Conservation (phyloP, 495 filamentous ascomycete genomes). For the Acidomyces sp. region DNA sequence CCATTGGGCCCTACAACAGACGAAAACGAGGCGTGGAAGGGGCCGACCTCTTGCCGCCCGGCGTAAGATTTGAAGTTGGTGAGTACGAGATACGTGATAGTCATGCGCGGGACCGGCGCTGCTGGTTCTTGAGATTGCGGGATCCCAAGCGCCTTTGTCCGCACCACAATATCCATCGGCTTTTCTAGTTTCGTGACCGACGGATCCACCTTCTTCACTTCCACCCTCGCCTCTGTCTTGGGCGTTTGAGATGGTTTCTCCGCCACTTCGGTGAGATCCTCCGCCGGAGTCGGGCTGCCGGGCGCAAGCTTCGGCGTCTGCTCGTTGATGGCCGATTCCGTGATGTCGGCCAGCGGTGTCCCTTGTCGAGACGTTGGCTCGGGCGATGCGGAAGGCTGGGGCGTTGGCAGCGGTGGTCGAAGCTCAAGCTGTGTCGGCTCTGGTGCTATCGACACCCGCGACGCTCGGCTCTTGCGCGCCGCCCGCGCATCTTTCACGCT, state of each 20-base stretch:
- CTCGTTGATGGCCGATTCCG: slow-evolving; percentile 53
- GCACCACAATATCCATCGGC: slow-evolving; percentile 89
- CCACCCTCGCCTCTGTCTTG: slow-evolving; percentile 12
- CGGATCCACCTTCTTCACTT: slow-evolving; percentile 53
- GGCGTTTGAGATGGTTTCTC: slow-evolving; percentile 10
- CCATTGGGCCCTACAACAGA: slow-evolving; percentile 97
- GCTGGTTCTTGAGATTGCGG: slow-evolving; percentile 46
- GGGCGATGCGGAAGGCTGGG: slow-evolving; percentile 33
- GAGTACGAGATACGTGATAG: slow-evolving; percentile 79
- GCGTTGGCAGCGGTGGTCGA: slow-evolving; percentile 39
- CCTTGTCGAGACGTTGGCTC: slow-evolving; percentile 41
- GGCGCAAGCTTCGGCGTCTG: slow-evolving; percentile 23
- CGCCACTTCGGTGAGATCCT: slow-evolving; percentile 8
- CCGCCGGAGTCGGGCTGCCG: slow-evolving; percentile 7
- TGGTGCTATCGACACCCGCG: slow-evolving; percentile 28
- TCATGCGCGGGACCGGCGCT: slow-evolving; percentile 68
- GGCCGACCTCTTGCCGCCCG: slow-evolving; percentile 84
- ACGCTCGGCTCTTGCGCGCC: slow-evolving; percentile 37
- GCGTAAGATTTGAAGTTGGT: slow-evolving; percentile 99
- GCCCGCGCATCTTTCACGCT: slow-evolving; percentile 41
- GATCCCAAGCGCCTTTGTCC: slow-evolving; percentile 61
- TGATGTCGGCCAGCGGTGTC: slow-evolving; percentile 68
- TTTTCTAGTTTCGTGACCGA: slow-evolving; percentile 66
- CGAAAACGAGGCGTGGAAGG: slow-evolving; percentile 96
- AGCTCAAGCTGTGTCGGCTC: slow-evolving; percentile 20